Conservation (phyloP, 75 land plant genomes). For the Larix kaempferi region DNA sequence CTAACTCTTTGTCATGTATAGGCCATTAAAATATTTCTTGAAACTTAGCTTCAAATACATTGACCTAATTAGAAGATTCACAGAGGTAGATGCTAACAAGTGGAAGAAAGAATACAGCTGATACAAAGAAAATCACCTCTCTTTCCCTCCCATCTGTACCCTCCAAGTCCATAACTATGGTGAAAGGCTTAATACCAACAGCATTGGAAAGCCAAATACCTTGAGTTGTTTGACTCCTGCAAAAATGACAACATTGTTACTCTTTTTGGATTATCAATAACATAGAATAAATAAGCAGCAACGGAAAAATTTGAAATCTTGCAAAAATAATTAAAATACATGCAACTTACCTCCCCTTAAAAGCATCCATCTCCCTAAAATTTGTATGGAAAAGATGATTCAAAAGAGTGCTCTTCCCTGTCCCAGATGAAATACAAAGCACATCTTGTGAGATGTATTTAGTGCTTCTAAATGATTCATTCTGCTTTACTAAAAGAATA, state of each 20-base stretch:
- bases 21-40: no score
- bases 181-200: constrained; percentile 68
- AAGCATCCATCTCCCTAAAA: constrained; percentile 91
- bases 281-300: background rate
- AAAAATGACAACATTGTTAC: background rate
- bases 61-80: no score
- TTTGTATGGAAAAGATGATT: constrained; percentile 75
- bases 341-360: constrained; percentile 54
- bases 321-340: background rate
- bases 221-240: constrained; percentile 80
- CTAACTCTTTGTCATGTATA: no score
- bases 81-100: background rate
- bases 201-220: constrained; percentile 86
- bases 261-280: background rate
- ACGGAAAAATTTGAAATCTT: constrained; percentile 1
- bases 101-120: background rate
- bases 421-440: constrained; percentile 8
- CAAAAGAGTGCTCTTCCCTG: constrained; percentile 85
- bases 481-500: background rate
- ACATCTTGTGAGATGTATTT: background rate
- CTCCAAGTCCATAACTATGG: constrained; percentile 87
- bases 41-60: no score
- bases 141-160: constrained; percentile 92
- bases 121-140: constrained; percentile 47
- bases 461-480: background rate